These are phyloP conservation scores for Solanum tarijense DNA, from an alignment of 257 asterid species.

Conservation along the genomic window DNA sequence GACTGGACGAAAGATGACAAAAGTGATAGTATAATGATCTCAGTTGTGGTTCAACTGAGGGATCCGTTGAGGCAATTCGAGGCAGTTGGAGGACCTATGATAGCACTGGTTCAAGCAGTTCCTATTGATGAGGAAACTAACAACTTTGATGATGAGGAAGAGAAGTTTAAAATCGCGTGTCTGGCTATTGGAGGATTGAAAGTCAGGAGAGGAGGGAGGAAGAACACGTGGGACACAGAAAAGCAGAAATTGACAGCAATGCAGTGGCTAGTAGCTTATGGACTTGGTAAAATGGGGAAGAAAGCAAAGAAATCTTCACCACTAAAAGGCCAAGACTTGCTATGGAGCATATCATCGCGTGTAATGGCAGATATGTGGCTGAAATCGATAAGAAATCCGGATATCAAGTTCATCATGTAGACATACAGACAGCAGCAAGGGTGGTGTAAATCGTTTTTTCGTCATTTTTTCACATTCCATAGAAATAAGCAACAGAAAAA, in stretches of 20 bases:
- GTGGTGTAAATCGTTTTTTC: neutral
- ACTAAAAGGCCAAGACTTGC: conserved; percentile 34
- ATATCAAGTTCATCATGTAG: conserved; percentile 58
- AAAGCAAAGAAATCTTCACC: conserved; percentile 33
- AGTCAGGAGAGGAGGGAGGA: conserved; percentile 25
- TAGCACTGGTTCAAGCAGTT: conserved; percentile 45
- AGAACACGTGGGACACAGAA: conserved; percentile 57
- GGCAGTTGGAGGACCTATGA: conserved; percentile 85
- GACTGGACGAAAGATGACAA: conserved; percentile 32
- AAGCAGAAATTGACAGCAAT: conserved; percentile 74
- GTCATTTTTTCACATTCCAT: neutral
- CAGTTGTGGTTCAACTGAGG: conserved; percentile 54
- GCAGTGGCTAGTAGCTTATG: conserved; percentile 74
- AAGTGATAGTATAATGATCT: conserved; percentile 15
- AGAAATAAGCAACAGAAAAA: neutral
- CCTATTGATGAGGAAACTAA: neutral
- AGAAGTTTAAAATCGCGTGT: conserved; percentile 40
- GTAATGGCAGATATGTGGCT: conserved; percentile 98
- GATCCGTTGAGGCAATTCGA: conserved; percentile 86
- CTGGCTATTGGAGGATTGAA: conserved; percentile 64
- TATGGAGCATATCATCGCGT: conserved; percentile 81
- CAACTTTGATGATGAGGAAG: conserved; percentile 31
- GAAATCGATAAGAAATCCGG: conserved; percentile 78
- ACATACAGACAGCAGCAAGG: neutral
- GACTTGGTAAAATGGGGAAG: conserved; percentile 57